phyloP scores from a whole-genome alignment of 1,139 yeast genomes.

The Debaryomyces nepalensis region DNA sequence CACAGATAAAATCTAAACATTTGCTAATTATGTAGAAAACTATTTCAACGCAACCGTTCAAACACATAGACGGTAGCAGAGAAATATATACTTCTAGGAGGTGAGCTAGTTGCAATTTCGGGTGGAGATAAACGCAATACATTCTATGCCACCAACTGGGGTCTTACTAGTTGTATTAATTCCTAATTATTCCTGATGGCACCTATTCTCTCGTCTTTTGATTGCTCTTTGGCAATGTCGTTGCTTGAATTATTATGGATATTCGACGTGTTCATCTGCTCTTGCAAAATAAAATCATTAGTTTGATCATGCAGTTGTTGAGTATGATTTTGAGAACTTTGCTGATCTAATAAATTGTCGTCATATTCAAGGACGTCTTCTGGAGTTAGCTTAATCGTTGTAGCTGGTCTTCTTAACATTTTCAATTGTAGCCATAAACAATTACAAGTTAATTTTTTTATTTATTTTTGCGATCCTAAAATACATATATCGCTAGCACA shows the following conservation, averaged over 20 bases:
- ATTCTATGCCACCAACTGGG: too few relatives aligned
- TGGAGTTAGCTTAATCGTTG: constrained; percentile 65
- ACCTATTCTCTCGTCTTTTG: constrained; percentile 27
- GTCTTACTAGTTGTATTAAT: not conserved
- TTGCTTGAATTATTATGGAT: constrained; percentile 9
- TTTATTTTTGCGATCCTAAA: constrained; percentile 1
- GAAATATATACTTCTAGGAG: too few relatives aligned
- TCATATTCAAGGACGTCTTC: constrained; percentile 69
- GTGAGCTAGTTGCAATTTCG: too few relatives aligned
- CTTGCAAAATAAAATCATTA: constrained; percentile 20
- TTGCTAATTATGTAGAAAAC: too few relatives aligned
- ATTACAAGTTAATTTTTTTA: not conserved
- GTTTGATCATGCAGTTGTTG: constrained; percentile 14
- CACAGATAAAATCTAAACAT: too few relatives aligned
- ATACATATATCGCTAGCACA: not conserved
- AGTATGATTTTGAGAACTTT: constrained; percentile 11
- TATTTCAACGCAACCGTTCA: too few relatives aligned
- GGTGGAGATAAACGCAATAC: too few relatives aligned
- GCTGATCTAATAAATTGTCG: constrained; percentile 33
- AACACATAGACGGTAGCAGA: too few relatives aligned
- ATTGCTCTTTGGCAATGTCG: constrained; percentile 18
- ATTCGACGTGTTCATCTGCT: constrained; percentile 19
- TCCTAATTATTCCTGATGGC: constrained; percentile 17
- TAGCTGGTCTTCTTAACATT: constrained; percentile 69
- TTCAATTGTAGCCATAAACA: not conserved